Base-by-base conservation (phyloP, 805 yeast species). In the Ogataea pini region DNA sequence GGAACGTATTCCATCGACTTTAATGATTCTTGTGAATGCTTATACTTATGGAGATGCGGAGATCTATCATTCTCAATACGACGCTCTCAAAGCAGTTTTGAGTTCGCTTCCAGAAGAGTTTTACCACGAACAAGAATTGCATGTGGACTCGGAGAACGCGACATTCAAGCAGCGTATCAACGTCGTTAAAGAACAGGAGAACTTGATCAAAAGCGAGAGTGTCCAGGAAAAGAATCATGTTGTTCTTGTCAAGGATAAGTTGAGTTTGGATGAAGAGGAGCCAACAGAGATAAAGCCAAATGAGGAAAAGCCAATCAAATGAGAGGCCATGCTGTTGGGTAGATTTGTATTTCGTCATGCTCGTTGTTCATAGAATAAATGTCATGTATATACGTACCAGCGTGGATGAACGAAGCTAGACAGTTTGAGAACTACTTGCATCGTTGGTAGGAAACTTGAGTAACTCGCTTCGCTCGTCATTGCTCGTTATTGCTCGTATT, bases 71-170 rank as follows among this genome's bases (percentile, higher is more conserved):
- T 52, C 64, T 13, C 65, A 62, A 46, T 89, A 88, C 67, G 97
- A 91, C 59, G 96, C 96, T 2, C 75, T 92, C 51, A 80, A 85
- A 62, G 90, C 95, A 17, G 97, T 92, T 8, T 75, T 92, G 60
- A 80, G 86, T 49, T 86, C 96, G 10, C 80, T 92, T 63, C 99
- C 99, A 13, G 95, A 89, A 61, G 97, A 92, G 72, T 85, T 92
- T 56, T 92, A 88, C 70, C 96, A 92, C 68, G 97, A 89, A 65
- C 94, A 96, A 58, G 95, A 89, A 70, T 82, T 89, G 54, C 92
- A 89, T 64, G 88, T 91, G 55, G 82, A 80, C 42, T 82, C 82
- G 49, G 85, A 75, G 29, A 69, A 73, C 41, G 84, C 84, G 36
- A 80, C 89, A 44, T 79, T 84, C 64, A 78, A 83, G 64, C 85